These are phyloP conservation scores for Microsporum audouinii DNA, from an alignment of 2,329 filamentous ascomycete species.

Conservation along the genomic window DNA sequence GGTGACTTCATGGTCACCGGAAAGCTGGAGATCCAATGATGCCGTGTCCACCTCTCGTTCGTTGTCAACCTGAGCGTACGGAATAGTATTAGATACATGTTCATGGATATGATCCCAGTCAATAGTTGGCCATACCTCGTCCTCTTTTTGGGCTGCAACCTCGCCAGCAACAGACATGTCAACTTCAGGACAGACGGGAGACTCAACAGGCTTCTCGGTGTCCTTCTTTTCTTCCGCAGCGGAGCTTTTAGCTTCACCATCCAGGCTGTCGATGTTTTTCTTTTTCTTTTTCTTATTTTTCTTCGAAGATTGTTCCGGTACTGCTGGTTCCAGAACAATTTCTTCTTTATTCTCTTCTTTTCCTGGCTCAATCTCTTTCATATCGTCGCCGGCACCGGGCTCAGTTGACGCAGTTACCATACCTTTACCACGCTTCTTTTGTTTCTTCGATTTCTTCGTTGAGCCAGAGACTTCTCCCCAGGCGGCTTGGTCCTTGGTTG, in stretches of 20 bases:
- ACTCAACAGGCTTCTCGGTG: constrained; percentile 9
- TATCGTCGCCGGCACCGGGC: neutral
- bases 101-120: constrained; percentile 24
- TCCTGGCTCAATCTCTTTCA: neutral
- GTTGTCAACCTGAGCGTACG: neutral
- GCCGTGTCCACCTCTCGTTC: constrained; percentile 10
- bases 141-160: constrained; percentile 13
- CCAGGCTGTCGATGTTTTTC: constrained; percentile 4
- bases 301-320: neutral
- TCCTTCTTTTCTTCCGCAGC: constrained; percentile 21
- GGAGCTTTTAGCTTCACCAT: neutral
- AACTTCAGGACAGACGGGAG: neutral
- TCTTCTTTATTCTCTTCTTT: neutral
- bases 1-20: constrained; percentile 8
- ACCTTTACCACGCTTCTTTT: neutral
- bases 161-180: neutral
- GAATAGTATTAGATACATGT: constrained; percentile 5
- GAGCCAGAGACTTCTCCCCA: constrained; percentile 28
- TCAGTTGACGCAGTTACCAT: neutral
- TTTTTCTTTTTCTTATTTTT: constrained; percentile 17
- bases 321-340: neutral
- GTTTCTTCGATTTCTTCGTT: constrained; percentile 30
- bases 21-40: constrained; percentile 13
- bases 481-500: neutral
- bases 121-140: constrained; percentile 29